Conservation (phyloP, 495 filamentous ascomycete species). For the Melanomma pulvis-pyrius region DNA sequence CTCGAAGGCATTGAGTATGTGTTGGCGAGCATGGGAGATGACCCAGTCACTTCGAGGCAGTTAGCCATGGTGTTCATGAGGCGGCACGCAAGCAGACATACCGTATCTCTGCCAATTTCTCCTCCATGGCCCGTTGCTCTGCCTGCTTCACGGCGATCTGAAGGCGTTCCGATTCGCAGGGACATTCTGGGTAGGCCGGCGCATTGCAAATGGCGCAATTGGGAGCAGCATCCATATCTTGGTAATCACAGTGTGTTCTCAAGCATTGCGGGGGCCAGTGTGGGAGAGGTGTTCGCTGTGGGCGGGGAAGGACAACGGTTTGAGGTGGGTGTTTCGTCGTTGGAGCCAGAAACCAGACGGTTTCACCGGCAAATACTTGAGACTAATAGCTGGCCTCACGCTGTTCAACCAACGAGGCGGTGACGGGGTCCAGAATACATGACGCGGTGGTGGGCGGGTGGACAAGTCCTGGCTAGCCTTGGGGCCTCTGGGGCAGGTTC, state of each 20-base stretch:
- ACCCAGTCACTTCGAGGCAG: conserved; percentile 62
- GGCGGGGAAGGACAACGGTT: neutral
- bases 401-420: conserved; percentile 29
- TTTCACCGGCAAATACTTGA: conserved; percentile 19
- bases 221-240: conserved; percentile 47
- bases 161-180: conserved; percentile 69
- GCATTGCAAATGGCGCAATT: conserved; percentile 73
- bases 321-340: conserved; percentile 9
- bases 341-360: conserved; percentile 9
- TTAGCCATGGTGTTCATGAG: conserved; percentile 20
- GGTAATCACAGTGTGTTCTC: conserved; percentile 9
- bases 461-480: conserved; percentile 18
- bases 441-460: conserved; percentile 24
- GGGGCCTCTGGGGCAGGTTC: conserved; percentile 21
- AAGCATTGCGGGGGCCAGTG: conserved; percentile 10
- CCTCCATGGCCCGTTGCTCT: conserved; percentile 64
- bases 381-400: conserved; percentile 18
- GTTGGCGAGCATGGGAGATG: conserved; percentile 66
- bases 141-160: conserved; percentile 68
- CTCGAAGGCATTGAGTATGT: conserved; percentile 69
- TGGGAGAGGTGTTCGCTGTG: neutral
- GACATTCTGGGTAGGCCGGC: conserved; percentile 59
- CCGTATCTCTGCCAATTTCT: conserved; percentile 66
- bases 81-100: conserved; percentile 39
- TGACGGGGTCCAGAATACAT: conserved; percentile 39